These are phyloP conservation scores for Leptomonas pyrrhocoris DNA, from an alignment of 208 protist species.

Conservation along the genomic window DNA sequence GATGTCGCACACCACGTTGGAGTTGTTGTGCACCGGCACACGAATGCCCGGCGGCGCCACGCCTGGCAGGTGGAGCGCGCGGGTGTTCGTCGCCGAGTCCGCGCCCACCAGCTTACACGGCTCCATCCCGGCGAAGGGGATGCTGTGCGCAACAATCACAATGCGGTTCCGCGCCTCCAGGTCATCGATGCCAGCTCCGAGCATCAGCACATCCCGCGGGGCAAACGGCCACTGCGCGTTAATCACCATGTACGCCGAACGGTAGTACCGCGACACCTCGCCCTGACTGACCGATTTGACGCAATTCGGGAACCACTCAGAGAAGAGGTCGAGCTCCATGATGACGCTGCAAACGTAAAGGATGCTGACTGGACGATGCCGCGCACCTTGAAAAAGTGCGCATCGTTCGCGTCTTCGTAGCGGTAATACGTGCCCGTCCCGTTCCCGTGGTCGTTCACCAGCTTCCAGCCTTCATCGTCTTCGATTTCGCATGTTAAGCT, in stretches of 20 bases:
- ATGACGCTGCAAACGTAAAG: constrained; percentile 48
- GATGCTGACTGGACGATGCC: constrained; percentile 37
- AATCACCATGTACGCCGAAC: constrained; percentile 54
- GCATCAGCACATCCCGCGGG: constrained; percentile 56
- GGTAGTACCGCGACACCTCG: constrained; percentile 55
- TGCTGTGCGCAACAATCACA: constrained; percentile 48
- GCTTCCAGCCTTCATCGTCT: constrained; percentile 35
- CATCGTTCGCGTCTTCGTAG: constrained; percentile 34
- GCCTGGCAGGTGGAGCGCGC: constrained; percentile 1
- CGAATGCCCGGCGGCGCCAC: constrained; percentile 22
- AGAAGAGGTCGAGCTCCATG: constrained; percentile 65
- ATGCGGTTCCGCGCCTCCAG: constrained; percentile 49
- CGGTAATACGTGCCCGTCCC: constrained; percentile 50
- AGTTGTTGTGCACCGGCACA: constrained; percentile 26
- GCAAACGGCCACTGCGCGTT: constrained; percentile 56
- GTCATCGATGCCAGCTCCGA: constrained; percentile 62
- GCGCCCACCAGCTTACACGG: constrained; percentile 8
- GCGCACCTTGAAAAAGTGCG: constrained; percentile 64
- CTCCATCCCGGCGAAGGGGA: constrained; percentile 23
- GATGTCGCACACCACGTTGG: constrained; percentile 45
- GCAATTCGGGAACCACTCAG: constrained; percentile 62
- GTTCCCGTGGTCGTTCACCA: constrained; percentile 31
- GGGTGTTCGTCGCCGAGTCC: constrained; percentile 18
- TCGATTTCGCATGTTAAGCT: constrained; percentile 39
- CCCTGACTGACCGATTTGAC: constrained; percentile 35